Evolutionary conservation across 2,329 filamentous ascomycete species (phyloP), one percentile per base, ranked within the genome.

Genomic region (Colletotrichum nymphaeae): DNA sequence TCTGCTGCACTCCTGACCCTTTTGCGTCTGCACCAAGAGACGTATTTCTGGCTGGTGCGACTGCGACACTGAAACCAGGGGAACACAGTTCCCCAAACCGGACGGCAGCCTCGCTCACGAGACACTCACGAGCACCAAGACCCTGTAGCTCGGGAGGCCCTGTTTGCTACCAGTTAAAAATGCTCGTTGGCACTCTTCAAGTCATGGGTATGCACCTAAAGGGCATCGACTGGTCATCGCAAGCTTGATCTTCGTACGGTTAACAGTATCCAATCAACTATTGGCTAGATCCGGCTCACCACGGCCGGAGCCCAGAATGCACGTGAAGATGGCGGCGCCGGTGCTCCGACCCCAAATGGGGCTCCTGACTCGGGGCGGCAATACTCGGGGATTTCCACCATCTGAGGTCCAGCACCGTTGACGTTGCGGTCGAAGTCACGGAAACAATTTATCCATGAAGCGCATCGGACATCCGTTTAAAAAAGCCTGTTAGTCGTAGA

Each of bases 21-120:
- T 67, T 63, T 55, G 32, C 69, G 59, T 72, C 53, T 55, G 67
- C 67, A n/a, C 56, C 26, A 57, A 37, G 4, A 49, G 42, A 56
- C 19, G 22, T 28, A 26, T 24, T 46, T 46, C 9, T 69, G 66
- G 58, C 26, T 37, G n/a, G 42, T 65, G 60, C 67, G 35, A 52
- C 53, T 60, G 24, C 70, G 22, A n/a, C 8, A 37, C 46, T 70
- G 70, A 70, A 70, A 70, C 70, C 35, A 73, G 60, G 67, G 46
- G 55, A 32, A 26, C 42, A 37, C 22, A 3, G 14, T 55, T n/a
- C 30, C 16, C 52, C 28, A 55, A 19, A 12, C 30, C 63, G 35
- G 60, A 32, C 67, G 14, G 30, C 53, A 19, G 37, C 26, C 53
- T 30, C 24, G 24, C n/a, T 24, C 24, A 32, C 35, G 30, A 66